These are phyloP conservation scores for Chlamydomonas incerta DNA, from an alignment of 139 green algal genomes.

Conservation along the genomic window DNA sequence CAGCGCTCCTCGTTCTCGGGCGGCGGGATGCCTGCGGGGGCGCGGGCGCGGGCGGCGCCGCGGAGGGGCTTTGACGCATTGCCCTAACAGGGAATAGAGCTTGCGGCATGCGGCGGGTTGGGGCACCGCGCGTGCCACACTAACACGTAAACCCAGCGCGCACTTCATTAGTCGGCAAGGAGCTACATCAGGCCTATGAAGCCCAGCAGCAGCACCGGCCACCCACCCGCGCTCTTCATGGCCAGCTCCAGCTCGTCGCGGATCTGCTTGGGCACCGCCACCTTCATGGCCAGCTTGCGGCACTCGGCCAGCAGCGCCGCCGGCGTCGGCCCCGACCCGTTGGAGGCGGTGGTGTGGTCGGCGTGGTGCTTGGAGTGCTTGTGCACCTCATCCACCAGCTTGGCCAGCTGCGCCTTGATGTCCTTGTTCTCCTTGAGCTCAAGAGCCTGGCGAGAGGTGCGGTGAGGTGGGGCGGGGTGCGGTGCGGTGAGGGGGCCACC, in stretches of 20 bases:
- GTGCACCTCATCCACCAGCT: slow-evolving; percentile 24
- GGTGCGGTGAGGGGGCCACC: not conserved
- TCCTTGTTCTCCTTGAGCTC: slow-evolving; percentile 72
- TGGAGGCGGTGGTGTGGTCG: not conserved
- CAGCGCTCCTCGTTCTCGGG: slow-evolving; percentile 83
- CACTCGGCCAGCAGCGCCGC: slow-evolving; percentile 62
- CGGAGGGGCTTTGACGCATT: too few relatives aligned
- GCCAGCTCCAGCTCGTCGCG: slow-evolving; percentile 65
- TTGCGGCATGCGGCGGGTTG: too few relatives aligned
- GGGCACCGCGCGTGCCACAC: too few relatives aligned
- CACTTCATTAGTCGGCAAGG: too few relatives aligned
- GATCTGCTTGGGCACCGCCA: slow-evolving; percentile 73
- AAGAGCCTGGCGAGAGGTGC: too few relatives aligned
- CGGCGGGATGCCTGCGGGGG: slow-evolving; percentile 75
- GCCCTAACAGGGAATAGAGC: too few relatives aligned
- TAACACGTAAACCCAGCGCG: too few relatives aligned
- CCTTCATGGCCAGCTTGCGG: slow-evolving; percentile 67
- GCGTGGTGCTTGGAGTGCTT: not conserved
- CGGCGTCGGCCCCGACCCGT: not conserved
- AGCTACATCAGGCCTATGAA: too few relatives aligned
- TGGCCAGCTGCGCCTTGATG: slow-evolving; percentile 65
- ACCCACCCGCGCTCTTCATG: slow-evolving; percentile 73
- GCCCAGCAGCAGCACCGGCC: too few relatives aligned
- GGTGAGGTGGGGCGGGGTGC: not conserved
- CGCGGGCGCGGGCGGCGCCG: too few relatives aligned